Conservation (phyloP, 129 eudicot genomes). For the Logfia minima region DNA sequence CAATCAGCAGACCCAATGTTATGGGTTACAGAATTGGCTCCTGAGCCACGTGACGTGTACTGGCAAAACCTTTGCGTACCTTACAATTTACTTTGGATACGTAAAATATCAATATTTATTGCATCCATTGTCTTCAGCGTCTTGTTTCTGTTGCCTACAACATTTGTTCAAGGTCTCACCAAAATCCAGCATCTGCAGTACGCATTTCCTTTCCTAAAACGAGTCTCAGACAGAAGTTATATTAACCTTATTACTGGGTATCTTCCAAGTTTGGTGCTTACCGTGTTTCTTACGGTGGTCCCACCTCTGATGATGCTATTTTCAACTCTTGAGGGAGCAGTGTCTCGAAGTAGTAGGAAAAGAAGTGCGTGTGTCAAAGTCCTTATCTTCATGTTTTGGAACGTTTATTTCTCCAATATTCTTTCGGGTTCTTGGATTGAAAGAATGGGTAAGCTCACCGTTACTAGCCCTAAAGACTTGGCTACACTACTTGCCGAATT, state of each 20-base stretch:
- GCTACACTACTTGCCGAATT: conserved; percentile 63
- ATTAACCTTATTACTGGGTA: conserved; percentile 76
- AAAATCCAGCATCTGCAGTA: conserved; percentile 55
- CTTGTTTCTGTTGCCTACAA: conserved; percentile 71
- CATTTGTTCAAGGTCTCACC: conserved; percentile 77
- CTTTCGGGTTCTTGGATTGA: conserved; percentile 71
- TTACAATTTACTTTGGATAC: conserved; percentile 73
- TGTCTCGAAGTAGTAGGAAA: conserved; percentile 89
- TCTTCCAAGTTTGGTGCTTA: conserved; percentile 87
- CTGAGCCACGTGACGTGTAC: conserved; percentile 77
- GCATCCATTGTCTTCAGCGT: conserved; percentile 63
- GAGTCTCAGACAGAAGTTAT: conserved; percentile 49
- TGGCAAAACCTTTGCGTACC: conserved; percentile 87
- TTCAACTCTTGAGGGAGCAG: conserved; percentile 81
- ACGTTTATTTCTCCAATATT: conserved; percentile 87
- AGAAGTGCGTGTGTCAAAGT: conserved; percentile 79
- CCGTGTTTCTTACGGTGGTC: conserved; percentile 58
- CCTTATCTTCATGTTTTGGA: conserved; percentile 74
- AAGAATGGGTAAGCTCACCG: conserved; percentile 42
- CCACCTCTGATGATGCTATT: conserved; percentile 87
- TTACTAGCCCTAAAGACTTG: conserved; percentile 56
- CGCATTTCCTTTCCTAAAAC: conserved; percentile 57
- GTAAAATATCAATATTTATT: conserved; percentile 57
- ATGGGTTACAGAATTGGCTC: conserved; percentile 87
- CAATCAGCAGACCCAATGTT: conserved; percentile 81